phyloP scores from a whole-genome alignment of 805 yeast species.

The Nadsonia fulvescens region DNA sequence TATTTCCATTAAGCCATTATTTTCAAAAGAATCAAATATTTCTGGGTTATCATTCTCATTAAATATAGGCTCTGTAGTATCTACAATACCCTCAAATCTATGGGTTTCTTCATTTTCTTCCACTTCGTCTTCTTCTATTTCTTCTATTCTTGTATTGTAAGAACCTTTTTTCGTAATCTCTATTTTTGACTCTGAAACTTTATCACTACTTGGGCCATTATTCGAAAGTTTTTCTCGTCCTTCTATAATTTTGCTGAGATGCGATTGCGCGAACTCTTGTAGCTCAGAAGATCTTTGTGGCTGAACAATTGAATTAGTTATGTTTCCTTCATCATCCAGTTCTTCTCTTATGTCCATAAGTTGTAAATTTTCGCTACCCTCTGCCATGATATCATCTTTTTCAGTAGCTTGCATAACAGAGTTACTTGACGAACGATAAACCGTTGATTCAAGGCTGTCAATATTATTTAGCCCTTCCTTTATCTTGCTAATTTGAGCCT shows the following conservation, averaged over 20 bases:
- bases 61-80: slow-evolving; percentile 46
- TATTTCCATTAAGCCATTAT: slow-evolving; percentile 61
- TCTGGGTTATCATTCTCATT: slow-evolving; percentile 14
- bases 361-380: slow-evolving; percentile 31
- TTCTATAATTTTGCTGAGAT: too few relatives aligned
- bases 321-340: slow-evolving; percentile 58
- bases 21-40: slow-evolving; percentile 20
- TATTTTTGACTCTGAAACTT: slow-evolving; percentile 8
- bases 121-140: not conserved
- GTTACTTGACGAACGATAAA: too few relatives aligned
- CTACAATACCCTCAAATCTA: slow-evolving; percentile 32
- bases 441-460: too few relatives aligned
- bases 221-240: too few relatives aligned
- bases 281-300: slow-evolving; percentile 23
- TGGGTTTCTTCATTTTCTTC: slow-evolving; percentile 26
- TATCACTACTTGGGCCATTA: too few relatives aligned
- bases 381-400: too few relatives aligned
- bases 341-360: slow-evolving; percentile 68
- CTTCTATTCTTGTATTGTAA: slow-evolving; percentile 1
- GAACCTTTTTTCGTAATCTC: slow-evolving; percentile 11
- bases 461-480: too few relatives aligned
- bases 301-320: slow-evolving; percentile 26
- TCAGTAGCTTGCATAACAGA: too few relatives aligned
- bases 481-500: too few relatives aligned
- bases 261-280: too few relatives aligned